These are phyloP conservation scores for Phytopythium oedochilum DNA, from an alignment of 352 stramenopile genomes.

Conservation along the genomic window DNA sequence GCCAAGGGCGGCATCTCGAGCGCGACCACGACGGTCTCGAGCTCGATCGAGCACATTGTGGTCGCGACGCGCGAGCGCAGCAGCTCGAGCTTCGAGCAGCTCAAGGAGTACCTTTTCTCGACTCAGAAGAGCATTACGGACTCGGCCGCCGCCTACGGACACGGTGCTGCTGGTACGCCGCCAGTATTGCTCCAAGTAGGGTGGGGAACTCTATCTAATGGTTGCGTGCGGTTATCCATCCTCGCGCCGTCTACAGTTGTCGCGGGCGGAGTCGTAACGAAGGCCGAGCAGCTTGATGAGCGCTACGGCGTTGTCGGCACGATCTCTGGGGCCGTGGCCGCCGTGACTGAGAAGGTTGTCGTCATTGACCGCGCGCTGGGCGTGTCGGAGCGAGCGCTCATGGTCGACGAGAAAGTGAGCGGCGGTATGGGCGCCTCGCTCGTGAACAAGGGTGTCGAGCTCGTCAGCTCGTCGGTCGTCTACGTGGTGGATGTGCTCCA, in stretches of 20 bases:
- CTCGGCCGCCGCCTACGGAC: conserved; percentile 21
- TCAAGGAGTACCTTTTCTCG: conserved; percentile 48
- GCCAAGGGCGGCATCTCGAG: conserved; percentile 36
- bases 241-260: conserved; percentile 27
- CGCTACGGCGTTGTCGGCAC: conserved; percentile 48
- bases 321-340: conserved; percentile 39
- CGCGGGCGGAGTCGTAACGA: conserved; percentile 45
- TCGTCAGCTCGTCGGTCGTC: conserved; percentile 67
- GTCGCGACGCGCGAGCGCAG: conserved; percentile 44
- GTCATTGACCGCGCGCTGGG: conserved; percentile 52
- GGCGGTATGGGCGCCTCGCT: conserved; percentile 60
- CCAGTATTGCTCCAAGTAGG: not conserved
- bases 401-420: conserved; percentile 71
- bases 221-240: no score
- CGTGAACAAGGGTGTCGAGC: conserved; percentile 32
- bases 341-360: conserved; percentile 48
- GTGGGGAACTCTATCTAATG: not conserved
- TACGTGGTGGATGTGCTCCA: conserved; percentile 63
- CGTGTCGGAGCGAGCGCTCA: conserved; percentile 58
- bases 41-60: conserved; percentile 68
- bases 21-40: conserved; percentile 38
- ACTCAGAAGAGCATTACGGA: conserved; percentile 29
- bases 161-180: conserved; percentile 31
- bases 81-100: conserved; percentile 55
- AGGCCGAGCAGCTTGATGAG: conserved; percentile 55